phyloP scores from a whole-genome alignment of 2,329 filamentous ascomycete genomes.

The Penicillium decumbens region DNA sequence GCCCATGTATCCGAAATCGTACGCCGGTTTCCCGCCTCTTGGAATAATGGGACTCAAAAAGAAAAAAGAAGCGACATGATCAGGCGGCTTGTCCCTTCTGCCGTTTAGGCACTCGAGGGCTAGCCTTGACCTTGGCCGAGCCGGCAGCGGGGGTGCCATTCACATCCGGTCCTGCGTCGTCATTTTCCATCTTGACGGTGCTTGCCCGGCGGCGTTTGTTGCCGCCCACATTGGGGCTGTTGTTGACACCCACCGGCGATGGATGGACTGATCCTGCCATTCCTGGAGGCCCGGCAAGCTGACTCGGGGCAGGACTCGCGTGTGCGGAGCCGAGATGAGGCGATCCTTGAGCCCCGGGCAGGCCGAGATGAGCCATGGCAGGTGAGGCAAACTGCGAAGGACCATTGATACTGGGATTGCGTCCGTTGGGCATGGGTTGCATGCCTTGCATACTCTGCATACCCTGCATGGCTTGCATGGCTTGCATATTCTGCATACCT shows the following conservation, averaged over 20 bases:
- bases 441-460: constrained; percentile 9
- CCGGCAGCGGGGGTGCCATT: constrained; percentile 43
- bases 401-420: constrained; percentile 45
- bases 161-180: constrained; percentile 48
- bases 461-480: not conserved
- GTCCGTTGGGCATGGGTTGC: constrained; percentile 36
- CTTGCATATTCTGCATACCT: not conserved
- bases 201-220: constrained; percentile 57
- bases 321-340: constrained; percentile 51
- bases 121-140: constrained; percentile 45
- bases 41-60: constrained; percentile 13
- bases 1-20: constrained; percentile 27
- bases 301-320: constrained; percentile 45
- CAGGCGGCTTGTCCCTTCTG: constrained; percentile 42
- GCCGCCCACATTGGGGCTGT: constrained; percentile 55
- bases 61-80: constrained; percentile 10
- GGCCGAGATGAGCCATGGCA: constrained; percentile 51
- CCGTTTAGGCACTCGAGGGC: constrained; percentile 45
- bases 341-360: constrained; percentile 47
- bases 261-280: constrained; percentile 57
- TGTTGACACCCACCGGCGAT: constrained; percentile 55
- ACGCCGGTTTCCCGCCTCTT: constrained; percentile 29
- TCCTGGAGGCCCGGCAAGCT: constrained; percentile 44
- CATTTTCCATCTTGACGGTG: constrained; percentile 56
- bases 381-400: constrained; percentile 56